Evolutionary conservation across 2,329 filamentous ascomycete species (phyloP), one percentile per base, ranked within the genome.

Genomic region (Paradendryphiella salina): DNA sequence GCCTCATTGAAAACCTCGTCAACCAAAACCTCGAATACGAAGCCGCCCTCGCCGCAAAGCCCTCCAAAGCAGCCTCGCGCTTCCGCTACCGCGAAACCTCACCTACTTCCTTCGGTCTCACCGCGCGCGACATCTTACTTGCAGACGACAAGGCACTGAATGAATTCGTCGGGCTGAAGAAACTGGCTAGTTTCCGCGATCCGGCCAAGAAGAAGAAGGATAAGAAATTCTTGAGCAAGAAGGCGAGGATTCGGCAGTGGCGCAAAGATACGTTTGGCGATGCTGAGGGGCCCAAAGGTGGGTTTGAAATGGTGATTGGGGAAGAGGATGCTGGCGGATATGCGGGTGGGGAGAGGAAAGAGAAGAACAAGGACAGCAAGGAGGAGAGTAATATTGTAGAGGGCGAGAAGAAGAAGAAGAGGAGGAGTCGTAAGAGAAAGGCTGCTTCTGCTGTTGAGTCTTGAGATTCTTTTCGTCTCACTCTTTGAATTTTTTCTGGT

Each of bases 1-100:
- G 86, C 65, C 87, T 89, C 63, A 88, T 97, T 62, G 92, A 96
- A 70, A 85, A 87, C 47, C 83, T 96, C 35, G 87, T 97, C 60
- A 90, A 96, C 69, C 82, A 86, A 61, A 87, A 87, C 68, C 82
- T 96, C 64, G 84, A 90, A 59, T 80, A 95, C 50, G 85, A 90
- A 51, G 77, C 85, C 42, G 80, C 83, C 45, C 82, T 82, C 36
- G 69, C 79, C n/a, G 49, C 78, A 73, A 82, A 67, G 73, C 66
- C 69, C 26, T 49, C 38, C 47, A 82, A 81, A 62, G 76, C 76
- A 41, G 73, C 75, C 37, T 76, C 77, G 21, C 70, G 75, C 23
- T 99, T 99, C 83, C 87, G 89, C 49, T 99, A 99, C 79, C 89
- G 94, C 66, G 92, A 96, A 70, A 96, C 93, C 1, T 95, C 90